Evolutionary conservation across 2,329 filamentous ascomycete genomes (phyloP).

Genomic region (Aspergillus melleus): DNA sequence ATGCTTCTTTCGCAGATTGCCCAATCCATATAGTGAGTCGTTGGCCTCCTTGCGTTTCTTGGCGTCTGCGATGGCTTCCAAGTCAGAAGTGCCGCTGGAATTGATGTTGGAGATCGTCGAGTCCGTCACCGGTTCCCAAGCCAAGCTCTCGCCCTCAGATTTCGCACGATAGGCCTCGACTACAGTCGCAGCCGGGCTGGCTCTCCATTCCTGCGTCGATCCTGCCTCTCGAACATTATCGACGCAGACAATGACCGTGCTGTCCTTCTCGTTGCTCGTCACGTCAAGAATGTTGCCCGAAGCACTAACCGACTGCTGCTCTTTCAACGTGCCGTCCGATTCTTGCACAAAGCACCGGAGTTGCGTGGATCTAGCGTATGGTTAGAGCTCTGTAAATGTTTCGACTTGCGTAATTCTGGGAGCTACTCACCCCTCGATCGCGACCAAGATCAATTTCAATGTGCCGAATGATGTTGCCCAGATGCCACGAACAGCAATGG

Average conservation of each 20-base stretch:
- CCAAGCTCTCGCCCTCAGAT: conserved; percentile 20
- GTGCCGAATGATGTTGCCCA: conserved; percentile 39
- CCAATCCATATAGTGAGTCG: conserved; percentile 40
- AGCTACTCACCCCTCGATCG: conserved; percentile 57
- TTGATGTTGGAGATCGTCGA: conserved; percentile 29
- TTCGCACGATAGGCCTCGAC: conserved; percentile 33
- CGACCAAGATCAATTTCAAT: conserved; percentile 47
- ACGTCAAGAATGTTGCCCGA: conserved; percentile 67
- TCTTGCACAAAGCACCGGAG: conserved; percentile 65
- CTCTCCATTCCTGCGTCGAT: conserved; percentile 47
- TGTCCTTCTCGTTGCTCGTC: conserved; percentile 29
- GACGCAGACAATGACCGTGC: conserved; percentile 50
- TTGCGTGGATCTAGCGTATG: conserved; percentile 63
- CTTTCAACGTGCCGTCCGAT: conserved; percentile 51
- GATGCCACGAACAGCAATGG: conserved; percentile 54
- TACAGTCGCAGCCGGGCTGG: conserved; percentile 19
- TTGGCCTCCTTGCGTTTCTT: conserved; percentile 36
- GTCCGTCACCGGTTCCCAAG: conserved; percentile 26
- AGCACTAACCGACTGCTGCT: conserved; percentile 55
- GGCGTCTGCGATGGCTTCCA: conserved; percentile 25
- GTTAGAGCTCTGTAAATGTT: conserved; percentile 14
- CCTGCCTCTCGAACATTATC: conserved; percentile 54
- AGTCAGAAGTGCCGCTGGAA: conserved; percentile 27
- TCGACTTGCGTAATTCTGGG: background rate
- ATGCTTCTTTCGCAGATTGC: conserved; percentile 40